Evolutionary conservation across 768 basidiomycete species (phyloP).

Genomic region (Lepiota venenata): DNA sequence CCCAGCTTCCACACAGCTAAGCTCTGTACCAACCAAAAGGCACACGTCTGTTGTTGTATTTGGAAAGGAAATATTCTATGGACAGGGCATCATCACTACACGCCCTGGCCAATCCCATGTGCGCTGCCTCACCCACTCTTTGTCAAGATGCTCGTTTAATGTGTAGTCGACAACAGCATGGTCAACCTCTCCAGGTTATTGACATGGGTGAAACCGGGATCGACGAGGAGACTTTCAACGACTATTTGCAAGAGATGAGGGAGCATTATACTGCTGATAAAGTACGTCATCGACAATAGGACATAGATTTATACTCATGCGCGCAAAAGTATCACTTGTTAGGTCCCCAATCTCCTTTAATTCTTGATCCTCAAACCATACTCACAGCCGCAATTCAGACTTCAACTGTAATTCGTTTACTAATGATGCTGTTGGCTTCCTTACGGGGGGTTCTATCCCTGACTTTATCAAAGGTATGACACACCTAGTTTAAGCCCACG

Average conservation of each 20-base stretch:
- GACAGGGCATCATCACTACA: constrained; percentile 75
- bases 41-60: constrained; percentile 92
- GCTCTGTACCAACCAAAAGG: constrained; percentile 31
- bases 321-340: constrained; percentile 73
- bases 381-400: constrained; percentile 37
- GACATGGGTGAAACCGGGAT: constrained; percentile 78
- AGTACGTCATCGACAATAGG: constrained; percentile 37
- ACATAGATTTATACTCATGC: neutral
- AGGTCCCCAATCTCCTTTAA: constrained; percentile 29
- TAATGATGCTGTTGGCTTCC: constrained; percentile 80
- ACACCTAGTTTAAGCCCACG: neutral
- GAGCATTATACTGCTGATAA: constrained; percentile 88
- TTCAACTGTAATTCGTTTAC: constrained; percentile 98
- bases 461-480: constrained; percentile 69
- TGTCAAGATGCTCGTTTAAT: neutral
- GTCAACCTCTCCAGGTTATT: constrained; percentile 63
- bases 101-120: constrained; percentile 82
- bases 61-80: constrained; percentile 86
- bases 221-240: constrained; percentile 82
- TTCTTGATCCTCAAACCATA: neutral
- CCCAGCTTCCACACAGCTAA: neutral
- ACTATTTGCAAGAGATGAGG: constrained; percentile 75
- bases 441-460: constrained; percentile 83
- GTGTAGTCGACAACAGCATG: constrained; percentile 48
- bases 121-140: constrained; percentile 23